Conservation (phyloP, 2,329 filamentous ascomycete genomes). For the Triangularia verruculosa region DNA sequence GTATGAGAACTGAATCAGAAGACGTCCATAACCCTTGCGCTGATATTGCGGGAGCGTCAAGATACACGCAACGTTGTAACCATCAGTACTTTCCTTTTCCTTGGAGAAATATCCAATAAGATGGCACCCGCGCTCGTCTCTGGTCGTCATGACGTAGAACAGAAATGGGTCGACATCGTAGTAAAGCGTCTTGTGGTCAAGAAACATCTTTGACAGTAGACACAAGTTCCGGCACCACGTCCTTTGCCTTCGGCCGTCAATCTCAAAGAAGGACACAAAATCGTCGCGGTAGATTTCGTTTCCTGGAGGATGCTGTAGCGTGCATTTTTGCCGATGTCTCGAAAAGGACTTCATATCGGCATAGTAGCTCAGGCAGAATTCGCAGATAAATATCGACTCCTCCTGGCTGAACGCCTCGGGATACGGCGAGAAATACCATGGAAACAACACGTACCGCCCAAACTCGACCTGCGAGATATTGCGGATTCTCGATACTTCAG, state of each 20-base stretch:
- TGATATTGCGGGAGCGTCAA: conserved; percentile 95
- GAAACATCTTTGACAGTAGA: conserved; percentile 89
- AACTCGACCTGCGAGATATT: conserved; percentile 95
- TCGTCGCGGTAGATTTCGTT: conserved; percentile 98
- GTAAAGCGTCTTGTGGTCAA: conserved; percentile 97
- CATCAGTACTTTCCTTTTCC: conserved; percentile 94
- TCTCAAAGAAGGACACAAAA: conserved; percentile 93
- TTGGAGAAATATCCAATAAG: conserved; percentile 99
- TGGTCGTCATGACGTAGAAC: conserved; percentile 95
- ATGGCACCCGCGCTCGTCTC: conserved; percentile 86
- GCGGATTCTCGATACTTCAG: conserved; percentile 91
- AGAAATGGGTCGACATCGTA: conserved; percentile 99
- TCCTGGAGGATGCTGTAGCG: conserved; percentile 84
- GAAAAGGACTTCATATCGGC: conserved; percentile 77
- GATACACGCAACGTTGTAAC: conserved; percentile 98
- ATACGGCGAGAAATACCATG: conserved; percentile 99
- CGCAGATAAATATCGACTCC: conserved; percentile 93
- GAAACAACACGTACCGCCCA: conserved; percentile 85
- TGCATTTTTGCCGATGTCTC: conserved; percentile 86
- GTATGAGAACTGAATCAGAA: conserved; percentile 96
- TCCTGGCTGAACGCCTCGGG: conserved; percentile 83
- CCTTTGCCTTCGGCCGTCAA: conserved; percentile 88
- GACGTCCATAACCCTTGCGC: conserved; percentile 85
- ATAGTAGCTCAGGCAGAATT: conserved; percentile 93
- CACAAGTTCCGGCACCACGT: conserved; percentile 98